These are phyloP conservation scores for Leishmania turanica DNA, from an alignment of 208 protist species.

Conservation along the genomic window DNA sequence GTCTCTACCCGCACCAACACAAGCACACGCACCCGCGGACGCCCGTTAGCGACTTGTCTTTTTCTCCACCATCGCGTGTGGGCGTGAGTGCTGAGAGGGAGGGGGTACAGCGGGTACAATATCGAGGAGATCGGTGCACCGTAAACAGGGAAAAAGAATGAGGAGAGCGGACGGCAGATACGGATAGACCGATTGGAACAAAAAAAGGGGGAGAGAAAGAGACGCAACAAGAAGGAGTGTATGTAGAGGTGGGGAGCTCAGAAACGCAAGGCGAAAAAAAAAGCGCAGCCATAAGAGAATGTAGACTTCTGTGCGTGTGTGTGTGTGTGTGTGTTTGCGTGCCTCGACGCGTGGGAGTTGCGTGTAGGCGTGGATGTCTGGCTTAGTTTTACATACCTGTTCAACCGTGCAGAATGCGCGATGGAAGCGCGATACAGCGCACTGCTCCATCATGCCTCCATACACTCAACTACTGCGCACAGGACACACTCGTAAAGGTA, in stretches of 20 bases:
- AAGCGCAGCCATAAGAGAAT: not conserved
- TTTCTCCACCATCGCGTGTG: not conserved
- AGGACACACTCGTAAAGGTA: not conserved
- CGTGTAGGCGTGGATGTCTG: not conserved
- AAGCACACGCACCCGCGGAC: not conserved
- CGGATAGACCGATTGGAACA: not conserved
- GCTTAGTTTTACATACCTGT: not conserved
- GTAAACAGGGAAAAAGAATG: not conserved
- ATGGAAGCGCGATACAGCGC: not conserved
- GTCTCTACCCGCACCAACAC: not conserved
- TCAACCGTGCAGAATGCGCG: not conserved
- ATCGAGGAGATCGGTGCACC: not conserved
- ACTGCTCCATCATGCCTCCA: not conserved
- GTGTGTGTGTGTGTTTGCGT: not conserved
- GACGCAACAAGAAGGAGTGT: not conserved
- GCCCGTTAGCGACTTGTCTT: not conserved
- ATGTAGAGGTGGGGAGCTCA: not conserved
- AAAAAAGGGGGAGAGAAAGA: not conserved
- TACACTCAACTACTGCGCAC: not conserved
- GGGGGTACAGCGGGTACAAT: not conserved
- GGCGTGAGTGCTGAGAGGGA: not conserved
- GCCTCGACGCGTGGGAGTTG: not conserved
- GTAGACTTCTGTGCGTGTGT: not conserved
- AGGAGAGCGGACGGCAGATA: not conserved
- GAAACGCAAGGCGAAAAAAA: not conserved